Percentiles rank a stretch among this genome's conserved stretches.
phyloP scores from a whole-genome alignment of 129 eudicot species.

The Flaveria linearis region DNA sequence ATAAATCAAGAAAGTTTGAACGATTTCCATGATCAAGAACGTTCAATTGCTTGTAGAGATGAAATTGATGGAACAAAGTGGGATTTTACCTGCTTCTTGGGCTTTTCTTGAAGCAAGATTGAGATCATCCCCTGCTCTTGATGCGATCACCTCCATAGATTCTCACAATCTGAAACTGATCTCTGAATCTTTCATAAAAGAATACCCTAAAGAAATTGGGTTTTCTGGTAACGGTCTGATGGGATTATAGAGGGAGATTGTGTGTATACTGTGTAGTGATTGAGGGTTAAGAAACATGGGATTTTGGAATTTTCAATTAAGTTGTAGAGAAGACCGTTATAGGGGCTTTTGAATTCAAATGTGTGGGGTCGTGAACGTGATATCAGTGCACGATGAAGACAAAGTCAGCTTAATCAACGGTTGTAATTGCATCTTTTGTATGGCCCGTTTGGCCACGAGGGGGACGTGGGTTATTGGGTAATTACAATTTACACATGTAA shows the following conservation, averaged over 20 bases:
- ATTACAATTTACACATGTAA: too few relatives aligned
- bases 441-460: neutral
- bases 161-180: slow-evolving; percentile 22
- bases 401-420: slow-evolving; percentile 32
- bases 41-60: neutral
- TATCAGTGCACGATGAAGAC: slow-evolving; percentile 15
- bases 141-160: slow-evolving; percentile 63
- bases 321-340: slow-evolving; percentile 43
- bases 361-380: slow-evolving; percentile 40
- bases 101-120: slow-evolving; percentile 91
- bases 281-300: neutral
- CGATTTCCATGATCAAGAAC: neutral
- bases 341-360: slow-evolving; percentile 38
- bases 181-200: slow-evolving; percentile 32
- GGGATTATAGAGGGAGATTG: slow-evolving; percentile 2
- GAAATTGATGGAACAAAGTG: neutral
- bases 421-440: neutral
- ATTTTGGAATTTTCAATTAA: slow-evolving; percentile 28
- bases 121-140: slow-evolving; percentile 50
- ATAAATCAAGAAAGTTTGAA: slow-evolving; percentile 4
- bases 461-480: neutral
- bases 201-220: slow-evolving; percentile 22
- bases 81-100: slow-evolving; percentile 73
- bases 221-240: neutral
- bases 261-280: neutral